These are phyloP conservation scores for Beta corolliflora DNA, from an alignment of 179 eudicot species.

Conservation along the genomic window DNA sequence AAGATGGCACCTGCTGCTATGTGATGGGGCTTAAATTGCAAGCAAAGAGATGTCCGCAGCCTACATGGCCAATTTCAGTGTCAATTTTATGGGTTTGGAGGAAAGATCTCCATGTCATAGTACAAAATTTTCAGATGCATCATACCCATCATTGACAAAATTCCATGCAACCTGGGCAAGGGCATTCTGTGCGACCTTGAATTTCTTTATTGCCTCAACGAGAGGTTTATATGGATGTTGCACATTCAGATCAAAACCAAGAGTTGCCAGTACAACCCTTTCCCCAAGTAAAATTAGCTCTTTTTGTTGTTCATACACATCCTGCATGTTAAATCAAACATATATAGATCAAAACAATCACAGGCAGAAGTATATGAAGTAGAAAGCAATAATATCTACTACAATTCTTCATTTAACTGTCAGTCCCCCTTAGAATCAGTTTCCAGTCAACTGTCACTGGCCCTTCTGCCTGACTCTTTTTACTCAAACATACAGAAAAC, in stretches of 20 bases:
- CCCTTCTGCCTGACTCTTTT: not conserved
- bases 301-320: constrained; percentile 91
- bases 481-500: not conserved
- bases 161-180: constrained; percentile 99
- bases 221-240: constrained; percentile 97
- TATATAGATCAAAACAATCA: constrained; percentile 18
- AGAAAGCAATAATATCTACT: not conserved
- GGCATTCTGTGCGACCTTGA: constrained; percentile 91
- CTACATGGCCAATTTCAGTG: constrained; percentile 88
- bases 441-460: not conserved
- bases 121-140: constrained; percentile 36
- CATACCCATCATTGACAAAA: constrained; percentile 99
- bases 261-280: constrained; percentile 90
- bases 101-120: constrained; percentile 45
- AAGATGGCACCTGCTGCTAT: constrained; percentile 99
- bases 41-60: constrained; percentile 98
- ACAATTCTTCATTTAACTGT: not conserved
- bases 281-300: constrained; percentile 84
- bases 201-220: constrained; percentile 92
- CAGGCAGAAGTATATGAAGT: not conserved
- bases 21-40: constrained; percentile 97
- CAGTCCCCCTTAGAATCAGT: not conserved
- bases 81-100: constrained; percentile 53
- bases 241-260: constrained; percentile 88
- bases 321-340: constrained; percentile 52